Evolutionary conservation across 352 stramenopile genomes (phyloP).

Genomic region (Globisporangium nunn): DNA sequence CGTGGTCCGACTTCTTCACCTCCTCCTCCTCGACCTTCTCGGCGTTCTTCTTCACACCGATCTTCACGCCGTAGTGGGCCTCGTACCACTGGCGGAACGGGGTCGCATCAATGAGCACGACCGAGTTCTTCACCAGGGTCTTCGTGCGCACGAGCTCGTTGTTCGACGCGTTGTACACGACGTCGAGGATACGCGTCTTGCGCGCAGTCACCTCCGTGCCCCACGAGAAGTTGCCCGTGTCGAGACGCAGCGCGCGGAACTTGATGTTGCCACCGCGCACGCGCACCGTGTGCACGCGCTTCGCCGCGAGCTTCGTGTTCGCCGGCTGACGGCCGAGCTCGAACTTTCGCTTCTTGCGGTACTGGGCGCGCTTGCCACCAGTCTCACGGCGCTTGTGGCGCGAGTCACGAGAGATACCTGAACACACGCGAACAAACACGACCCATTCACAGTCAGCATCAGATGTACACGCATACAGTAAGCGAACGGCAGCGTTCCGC

Average conservation of each 20-base stretch:
- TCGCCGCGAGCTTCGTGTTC: constrained; percentile 98
- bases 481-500: not conserved
- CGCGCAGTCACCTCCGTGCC: constrained; percentile 95
- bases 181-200: constrained; percentile 99
- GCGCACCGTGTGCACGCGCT: constrained; percentile 95
- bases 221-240: constrained; percentile 99
- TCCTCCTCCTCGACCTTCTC: constrained; percentile 79
- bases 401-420: constrained; percentile 99
- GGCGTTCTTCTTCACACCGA: constrained; percentile 82
- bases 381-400: constrained; percentile 99
- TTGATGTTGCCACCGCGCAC: constrained; percentile 97
- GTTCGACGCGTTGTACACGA: constrained; percentile 99
- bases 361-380: constrained; percentile 96
- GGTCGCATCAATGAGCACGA: constrained; percentile 97
- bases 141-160: constrained; percentile 99
- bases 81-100: constrained; percentile 99
- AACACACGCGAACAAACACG: no score
- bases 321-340: constrained; percentile 96
- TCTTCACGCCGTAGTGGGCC: constrained; percentile 96
- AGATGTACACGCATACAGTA: constrained; percentile 1
- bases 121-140: constrained; percentile 98
- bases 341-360: constrained; percentile 99
- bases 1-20: constrained; percentile 91
- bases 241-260: constrained; percentile 96
- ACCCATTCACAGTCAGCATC: not conserved